Percentiles rank a stretch among this genome's conserved stretches.
These are phyloP conservation scores for Cyberlindnera japonica DNA, from an alignment of 805 yeast genomes.

Conservation along the genomic window DNA sequence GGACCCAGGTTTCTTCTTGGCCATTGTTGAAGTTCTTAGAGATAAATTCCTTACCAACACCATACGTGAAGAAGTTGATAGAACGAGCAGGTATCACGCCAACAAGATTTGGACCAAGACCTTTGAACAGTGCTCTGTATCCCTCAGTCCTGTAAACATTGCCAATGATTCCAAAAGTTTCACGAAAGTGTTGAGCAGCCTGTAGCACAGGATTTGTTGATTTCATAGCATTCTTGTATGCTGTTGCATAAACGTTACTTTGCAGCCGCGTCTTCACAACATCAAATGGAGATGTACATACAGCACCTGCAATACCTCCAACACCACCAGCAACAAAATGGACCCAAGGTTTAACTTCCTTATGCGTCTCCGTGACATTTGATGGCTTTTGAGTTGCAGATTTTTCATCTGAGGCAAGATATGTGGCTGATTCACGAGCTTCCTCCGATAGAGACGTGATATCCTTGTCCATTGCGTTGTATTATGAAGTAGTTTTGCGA, in stretches of 20 bases:
- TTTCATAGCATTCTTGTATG: slow-evolving; percentile 38
- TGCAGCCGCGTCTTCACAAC: slow-evolving; percentile 94
- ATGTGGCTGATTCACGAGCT: slow-evolving; percentile 56
- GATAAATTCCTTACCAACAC: slow-evolving; percentile 82
- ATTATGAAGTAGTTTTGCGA: slow-evolving; percentile 14
- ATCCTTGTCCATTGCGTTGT: slow-evolving; percentile 12
- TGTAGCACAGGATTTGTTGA: slow-evolving; percentile 37
- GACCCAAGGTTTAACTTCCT: slow-evolving; percentile 50
- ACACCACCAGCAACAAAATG: slow-evolving; percentile 89
- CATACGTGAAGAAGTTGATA: slow-evolving; percentile 93
- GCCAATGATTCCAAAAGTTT: slow-evolving; percentile 70
- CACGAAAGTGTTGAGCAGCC: slow-evolving; percentile 69
- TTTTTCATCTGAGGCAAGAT: slow-evolving; percentile 69
- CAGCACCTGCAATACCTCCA: slow-evolving; percentile 98
- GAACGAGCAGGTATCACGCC: slow-evolving; percentile 99
- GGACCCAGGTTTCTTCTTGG: slow-evolving; percentile 79
- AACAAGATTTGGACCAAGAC: slow-evolving; percentile 92
- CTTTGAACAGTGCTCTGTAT: slow-evolving; percentile 80
- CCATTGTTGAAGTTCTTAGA: slow-evolving; percentile 65
- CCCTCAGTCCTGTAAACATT: slow-evolving; percentile 78
- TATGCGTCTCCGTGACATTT: slow-evolving; percentile 24
- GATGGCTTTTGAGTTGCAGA: slow-evolving; percentile 45
- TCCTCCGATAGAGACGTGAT: slow-evolving; percentile 39
- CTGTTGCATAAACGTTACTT: slow-evolving; percentile 70
- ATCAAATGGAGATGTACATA: slow-evolving; percentile 91